These are phyloP conservation scores for Apiotrichum gracile DNA, from an alignment of 1,284 basidiomycete genomes.

Conservation along the genomic window DNA sequence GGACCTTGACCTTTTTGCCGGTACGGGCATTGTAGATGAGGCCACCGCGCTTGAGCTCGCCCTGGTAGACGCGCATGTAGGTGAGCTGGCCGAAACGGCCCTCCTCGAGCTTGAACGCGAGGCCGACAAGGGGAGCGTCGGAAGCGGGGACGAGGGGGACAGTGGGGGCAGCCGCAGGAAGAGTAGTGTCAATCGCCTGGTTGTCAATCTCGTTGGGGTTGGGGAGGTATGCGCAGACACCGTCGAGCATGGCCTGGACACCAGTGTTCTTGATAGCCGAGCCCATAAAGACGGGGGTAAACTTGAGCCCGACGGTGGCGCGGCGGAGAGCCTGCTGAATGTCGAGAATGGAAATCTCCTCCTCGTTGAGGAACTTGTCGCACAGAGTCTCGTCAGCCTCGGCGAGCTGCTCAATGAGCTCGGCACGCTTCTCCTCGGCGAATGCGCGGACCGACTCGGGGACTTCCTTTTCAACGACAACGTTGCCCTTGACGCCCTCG, in stretches of 20 bases:
- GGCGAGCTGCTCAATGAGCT: slow-evolving; percentile 90
- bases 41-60: slow-evolving; percentile 75
- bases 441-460: slow-evolving; percentile 67
- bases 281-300: slow-evolving; percentile 94
- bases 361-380: slow-evolving; percentile 85
- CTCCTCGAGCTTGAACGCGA: slow-evolving; percentile 99
- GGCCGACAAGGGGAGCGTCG: slow-evolving; percentile 80
- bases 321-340: slow-evolving; percentile 82
- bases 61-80: slow-evolving; percentile 99
- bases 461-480: slow-evolving; percentile 84
- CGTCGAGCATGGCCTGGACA: slow-evolving; percentile 90
- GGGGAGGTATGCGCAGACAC: slow-evolving; percentile 91
- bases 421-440: slow-evolving; percentile 74
- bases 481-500: slow-evolving; percentile 83
- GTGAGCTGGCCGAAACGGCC: slow-evolving; percentile 96
- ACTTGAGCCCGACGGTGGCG: slow-evolving; percentile 79
- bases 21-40: slow-evolving; percentile 90
- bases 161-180: slow-evolving; percentile 60
- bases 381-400: slow-evolving; percentile 94
- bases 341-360: slow-evolving; percentile 64
- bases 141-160: slow-evolving; percentile 73
- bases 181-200: slow-evolving; percentile 74
- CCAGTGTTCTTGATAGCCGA: slow-evolving; percentile 98
- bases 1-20: slow-evolving; percentile 98
- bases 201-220: slow-evolving; percentile 76